Base-by-base conservation (phyloP, 345 rosid genomes). In the Citrus reticulata region DNA sequence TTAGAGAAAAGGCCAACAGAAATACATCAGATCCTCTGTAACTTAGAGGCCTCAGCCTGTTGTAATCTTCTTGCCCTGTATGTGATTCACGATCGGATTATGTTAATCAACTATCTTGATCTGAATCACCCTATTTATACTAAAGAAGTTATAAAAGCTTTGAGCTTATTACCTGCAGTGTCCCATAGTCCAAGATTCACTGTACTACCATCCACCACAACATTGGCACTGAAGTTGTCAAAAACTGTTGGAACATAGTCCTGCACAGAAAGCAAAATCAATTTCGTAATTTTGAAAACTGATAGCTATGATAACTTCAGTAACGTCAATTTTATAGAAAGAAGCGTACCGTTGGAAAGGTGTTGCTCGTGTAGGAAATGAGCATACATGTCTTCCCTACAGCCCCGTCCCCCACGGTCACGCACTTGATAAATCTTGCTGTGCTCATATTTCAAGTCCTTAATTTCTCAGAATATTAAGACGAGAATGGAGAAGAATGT, bases 21-120 rank as follows among this genome's bases (percentile, higher is more conserved):
- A 93, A 93, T 69, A 93, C 91, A 90, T 93, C 95, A 74, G 97
- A 94, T 84, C 93, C 97, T 87, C 97, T 90, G 80, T 93, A 93
- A 80, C 97, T 93, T 73, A 91, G 78, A 76, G 95, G 95, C 81
- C 95, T 89, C 63, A 91, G 80, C 84, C 95, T 89, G 84, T 91
- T 93, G 79, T 93, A 93, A 85, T 93, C 97, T 84, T 91, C 97
- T 76, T 93, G 97, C 40, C 97, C 97, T 93, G 86, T 27, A 77
- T 16, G 20, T 17, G 57, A 25, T 58, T 68, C 35, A 32, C 65
- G n/a, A 27, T 4, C 13, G 10, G 19, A 32, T 4, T 0, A 0
- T 22, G 25, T 13, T 13, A 49, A 74, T 17, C 22, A 54, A 54
- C 58, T 54, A 54, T 54, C 58, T 54, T 54, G 37, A 34, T 5